Evolutionary conservation across 768 basidiomycete species (phyloP), one percentile per base, ranked within the genome.

Genomic region (Boletus vinaceobasis): DNA sequence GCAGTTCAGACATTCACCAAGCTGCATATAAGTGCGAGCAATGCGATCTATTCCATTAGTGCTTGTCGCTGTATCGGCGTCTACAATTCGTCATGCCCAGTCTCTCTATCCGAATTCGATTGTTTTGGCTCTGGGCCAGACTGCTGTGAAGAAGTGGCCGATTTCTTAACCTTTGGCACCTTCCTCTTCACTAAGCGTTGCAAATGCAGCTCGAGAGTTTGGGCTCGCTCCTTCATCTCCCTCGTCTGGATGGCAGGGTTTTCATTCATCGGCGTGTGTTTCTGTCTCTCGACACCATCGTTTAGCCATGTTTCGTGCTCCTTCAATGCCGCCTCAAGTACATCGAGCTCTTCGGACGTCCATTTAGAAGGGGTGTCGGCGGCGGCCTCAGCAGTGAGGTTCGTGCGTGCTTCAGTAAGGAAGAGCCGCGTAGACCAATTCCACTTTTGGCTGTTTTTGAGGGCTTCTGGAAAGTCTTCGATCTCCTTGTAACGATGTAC

Each of bases 401-500:
- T 95, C 53, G 77, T 67, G 7, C 78, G 77, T 23, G 95, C 94
- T 50, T 93, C 88, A 1, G 78, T 73, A 29, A 97, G 79, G 86
- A 98, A 99, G n/a, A 90, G 70, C 15, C 79, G 86, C 55, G 84
- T 89, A 71, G 79, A 87, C 90, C 83, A 99, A 73, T 85, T 93
- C 88, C 84, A 88, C 82, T 84, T 87, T 68, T 90, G 89, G 54
- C 83, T 85, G 73, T 80, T 87, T 65, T 93, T 88, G 51, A 98
- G 77, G 1, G 87, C 85, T 58, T 84, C 80, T 4, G 90, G 89
- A 73, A 97, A 93, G 29, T 85, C 85, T 59, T 89, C 84, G 43
- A 90, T 88, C 73, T 99, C 97, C 68, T 85, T 82, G 75, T 94
- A 93, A 13, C 97, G 90, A 67, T 87, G 82, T 45, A 92, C 79